Base-by-base conservation (phyloP, 1,284 basidiomycete species). In the Irpex rosettiformis region DNA sequence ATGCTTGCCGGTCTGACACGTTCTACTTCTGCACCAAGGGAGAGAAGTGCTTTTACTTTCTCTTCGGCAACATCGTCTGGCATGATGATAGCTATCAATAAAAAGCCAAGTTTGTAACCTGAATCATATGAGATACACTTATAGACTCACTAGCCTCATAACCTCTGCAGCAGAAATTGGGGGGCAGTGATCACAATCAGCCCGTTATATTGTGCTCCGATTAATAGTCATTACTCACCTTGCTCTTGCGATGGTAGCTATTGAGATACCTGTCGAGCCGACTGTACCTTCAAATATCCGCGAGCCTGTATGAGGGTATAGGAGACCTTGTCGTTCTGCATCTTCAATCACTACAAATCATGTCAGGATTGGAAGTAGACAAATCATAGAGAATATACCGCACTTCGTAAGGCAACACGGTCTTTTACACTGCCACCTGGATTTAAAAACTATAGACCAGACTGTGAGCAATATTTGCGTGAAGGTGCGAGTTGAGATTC, bases 381-480 rank as follows among this genome's bases (percentile, higher is more conserved):
- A 27, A 11, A 24, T 29, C 18, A 24, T 7, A 22, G n/a, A 24
- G 54, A 37, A 49, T 3, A 3, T 16, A 21, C 73, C 83, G 60
- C 67, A 96, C 94, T 94, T 70, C 87, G 83, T 56, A 98, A 73
- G 0, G 96, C 96, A 10, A 99, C 96, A 22, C 97, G 84, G 72
- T 99, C 97, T 73, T 99, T 99, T 49, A 98, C 92, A 58, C 94
- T 98, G 22, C 97, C 97, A 16, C 95, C 97, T 0, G 97, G 96
- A 73, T 99, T 99, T 56, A 99, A 74, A 70, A 91, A 98, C 89
- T 96, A 57, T 16, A 7, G 5, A 52, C 52, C 6, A 10, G 4
- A 10, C 29, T 25, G 42, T 59, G 2, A 62, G 40, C 27, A 55
- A 51, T 43, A 8, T 24, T 42, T 30, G 57, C 48, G 21, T 2